Base-by-base conservation (phyloP, 73 alveolate species). In the Tetrahymena thermophila region DNA sequence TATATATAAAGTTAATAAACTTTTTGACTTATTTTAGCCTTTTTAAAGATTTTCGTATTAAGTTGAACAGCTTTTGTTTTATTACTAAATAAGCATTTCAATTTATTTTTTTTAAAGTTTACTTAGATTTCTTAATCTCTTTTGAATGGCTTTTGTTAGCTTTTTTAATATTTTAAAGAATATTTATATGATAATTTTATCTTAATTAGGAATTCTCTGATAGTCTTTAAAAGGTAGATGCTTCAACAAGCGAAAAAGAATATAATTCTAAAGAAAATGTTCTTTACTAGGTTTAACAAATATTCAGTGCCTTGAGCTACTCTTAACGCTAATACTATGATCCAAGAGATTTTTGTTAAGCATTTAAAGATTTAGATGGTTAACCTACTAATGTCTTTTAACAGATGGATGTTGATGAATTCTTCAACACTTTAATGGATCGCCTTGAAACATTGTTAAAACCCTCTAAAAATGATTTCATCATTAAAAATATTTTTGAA, bases 321-420 rank as follows among this genome's bases (percentile, higher is more conserved):
- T 97, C 99, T 94, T 99, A 99, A 93, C 97, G 97, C 96, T 96
- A 98, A 94, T 99, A 97, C 94, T 98, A 98, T 95, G 98, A 98
- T 50, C 99, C 99, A 56, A 96, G 96, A 94, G 99, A 97, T 28
- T 97, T 98, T 94, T 97, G 98, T 56, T 94, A 97, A 57, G 99
- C 98, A 0, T 96, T 98, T 38, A 94, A 95, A 96, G 97, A 84
- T 94, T 97, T 94, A 85, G 99, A 98, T 37, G 99, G 99, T 25
- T 58, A 96, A 38, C 99, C 99, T 17, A 98, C 98, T 14, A 98
- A 98, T 95, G 97, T 96, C 43, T 89, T 97, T 85, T 98, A 96
- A 96, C 96, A 98, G 95, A 98, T 98, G 99, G 99, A 98, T 95
- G 99, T 98, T 1, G 99, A 98, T 96, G 99, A 98, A 96, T 98